phyloP scores from a whole-genome alignment of 441 rosid genomes.

The Syzygium malaccense region DNA sequence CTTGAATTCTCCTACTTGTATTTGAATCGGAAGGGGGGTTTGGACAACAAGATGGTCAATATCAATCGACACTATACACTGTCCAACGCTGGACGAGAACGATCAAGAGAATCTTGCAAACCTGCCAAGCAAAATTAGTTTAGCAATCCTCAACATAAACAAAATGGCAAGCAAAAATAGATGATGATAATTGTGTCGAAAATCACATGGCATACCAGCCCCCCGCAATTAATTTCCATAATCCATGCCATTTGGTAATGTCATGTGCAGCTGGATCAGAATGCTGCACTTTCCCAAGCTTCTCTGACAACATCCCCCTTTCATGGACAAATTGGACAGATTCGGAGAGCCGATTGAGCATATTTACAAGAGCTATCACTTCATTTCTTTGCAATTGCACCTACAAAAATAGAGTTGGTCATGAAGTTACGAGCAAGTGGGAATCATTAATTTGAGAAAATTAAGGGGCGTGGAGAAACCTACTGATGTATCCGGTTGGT shows the following conservation, averaged over 20 bases:
- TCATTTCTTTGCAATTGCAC: slow-evolving; percentile 74
- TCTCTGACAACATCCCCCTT: slow-evolving; percentile 48
- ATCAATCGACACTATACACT: neutral
- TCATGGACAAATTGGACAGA: slow-evolving; percentile 62
- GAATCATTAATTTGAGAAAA: neutral
- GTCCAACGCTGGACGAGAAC: neutral
- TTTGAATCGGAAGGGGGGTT: neutral
- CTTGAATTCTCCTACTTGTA: neutral
- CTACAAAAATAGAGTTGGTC: slow-evolving; percentile 19
- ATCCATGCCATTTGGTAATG: slow-evolving; percentile 14
- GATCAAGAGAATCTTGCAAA: neutral
- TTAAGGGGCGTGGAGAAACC: slow-evolving; percentile 5
- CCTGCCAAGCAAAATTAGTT: neutral
- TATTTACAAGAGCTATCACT: slow-evolving; percentile 73
- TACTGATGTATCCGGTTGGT: slow-evolving; percentile 20
- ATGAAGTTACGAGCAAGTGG: neutral
- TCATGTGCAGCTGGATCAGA: slow-evolving; percentile 3
- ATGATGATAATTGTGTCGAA: neutral
- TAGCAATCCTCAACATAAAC: neutral
- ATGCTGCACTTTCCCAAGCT: slow-evolving; percentile 29
- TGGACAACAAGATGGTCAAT: neutral
- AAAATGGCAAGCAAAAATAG: neutral
- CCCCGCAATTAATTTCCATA: slow-evolving; percentile 16
- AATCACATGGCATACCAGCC: neutral
- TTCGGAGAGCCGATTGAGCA: slow-evolving; percentile 72